A percentile compares a stretch with the other conserved stretches of the same genome.
Conservation (phyloP, 306 rosid species). For the Delonix regia region DNA sequence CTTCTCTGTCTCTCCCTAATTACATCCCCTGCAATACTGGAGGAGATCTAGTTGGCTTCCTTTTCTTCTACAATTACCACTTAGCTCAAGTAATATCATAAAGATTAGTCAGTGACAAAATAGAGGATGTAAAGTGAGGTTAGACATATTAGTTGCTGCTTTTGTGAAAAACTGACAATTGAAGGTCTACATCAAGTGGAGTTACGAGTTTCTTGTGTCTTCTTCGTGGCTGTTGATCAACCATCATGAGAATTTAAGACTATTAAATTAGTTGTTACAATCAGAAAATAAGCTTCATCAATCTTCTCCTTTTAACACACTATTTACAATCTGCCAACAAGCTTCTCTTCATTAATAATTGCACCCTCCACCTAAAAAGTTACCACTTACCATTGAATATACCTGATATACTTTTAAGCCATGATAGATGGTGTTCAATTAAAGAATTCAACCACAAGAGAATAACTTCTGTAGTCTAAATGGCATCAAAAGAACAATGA, state of each 20-base stretch:
- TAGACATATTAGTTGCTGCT: too few relatives aligned
- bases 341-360: not conserved
- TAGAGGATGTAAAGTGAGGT: too few relatives aligned
- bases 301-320: slow-evolving; percentile 19
- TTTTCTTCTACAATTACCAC: too few relatives aligned
- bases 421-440: slow-evolving; percentile 18
- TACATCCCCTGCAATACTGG: too few relatives aligned
- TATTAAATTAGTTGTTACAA: slow-evolving; percentile 35
- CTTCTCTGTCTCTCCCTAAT: too few relatives aligned
- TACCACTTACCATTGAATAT: slow-evolving; percentile 24
- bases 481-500: too few relatives aligned
- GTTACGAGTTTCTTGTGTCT: slow-evolving; percentile 12
- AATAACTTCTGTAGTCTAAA: not conserved
- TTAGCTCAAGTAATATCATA: too few relatives aligned
- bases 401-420: not conserved
- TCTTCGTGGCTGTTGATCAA: slow-evolving; percentile 22
- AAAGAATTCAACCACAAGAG: slow-evolving; percentile 13
- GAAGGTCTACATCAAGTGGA: not conserved
- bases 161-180: not conserved
- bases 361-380: slow-evolving; percentile 35
- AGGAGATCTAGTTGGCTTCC: too few relatives aligned
- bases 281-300: slow-evolving; percentile 32
- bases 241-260: slow-evolving; percentile 28
- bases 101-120: too few relatives aligned
- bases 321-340: slow-evolving; percentile 5